Evolutionary conservation across 2,329 filamentous ascomycete genomes (phyloP).

Genomic region (Exutisphaerella laricina): DNA sequence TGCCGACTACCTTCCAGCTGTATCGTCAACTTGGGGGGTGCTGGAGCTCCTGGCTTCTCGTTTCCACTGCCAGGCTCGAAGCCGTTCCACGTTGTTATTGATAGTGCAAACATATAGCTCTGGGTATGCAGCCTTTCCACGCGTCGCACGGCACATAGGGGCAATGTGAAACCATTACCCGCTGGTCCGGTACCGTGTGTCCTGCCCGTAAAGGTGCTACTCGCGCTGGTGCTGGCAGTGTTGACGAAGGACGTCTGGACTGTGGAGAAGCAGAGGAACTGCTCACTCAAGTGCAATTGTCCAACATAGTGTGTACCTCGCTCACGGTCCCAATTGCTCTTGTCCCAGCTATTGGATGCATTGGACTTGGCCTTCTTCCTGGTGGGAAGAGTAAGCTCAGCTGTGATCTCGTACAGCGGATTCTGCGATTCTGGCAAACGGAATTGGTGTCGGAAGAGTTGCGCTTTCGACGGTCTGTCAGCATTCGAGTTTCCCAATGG

Average conservation of each 20-base stretch:
- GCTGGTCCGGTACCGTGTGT: slow-evolving; percentile 89
- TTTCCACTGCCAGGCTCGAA: slow-evolving; percentile 50
- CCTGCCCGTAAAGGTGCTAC: slow-evolving; percentile 82
- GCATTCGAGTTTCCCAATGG: slow-evolving; percentile 58
- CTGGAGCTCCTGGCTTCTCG: slow-evolving; percentile 43
- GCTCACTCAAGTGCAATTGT: slow-evolving; percentile 87
- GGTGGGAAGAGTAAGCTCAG: slow-evolving; percentile 81
- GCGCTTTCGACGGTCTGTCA: slow-evolving; percentile 84
- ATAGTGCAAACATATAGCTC: slow-evolving; percentile 84
- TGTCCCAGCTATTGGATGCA: slow-evolving; percentile 51
- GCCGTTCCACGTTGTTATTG: slow-evolving; percentile 90
- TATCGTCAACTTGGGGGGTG: slow-evolving; percentile 83
- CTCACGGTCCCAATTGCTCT: slow-evolving; percentile 58
- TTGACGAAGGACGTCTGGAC: slow-evolving; percentile 81
- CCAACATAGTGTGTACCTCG: slow-evolving; percentile 68
- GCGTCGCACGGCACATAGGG: slow-evolving; percentile 81
- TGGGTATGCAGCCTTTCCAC: slow-evolving; percentile 92
- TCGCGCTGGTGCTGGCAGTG: slow-evolving; percentile 70
- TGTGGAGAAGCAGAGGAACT: slow-evolving; percentile 94
- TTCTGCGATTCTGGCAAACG: slow-evolving; percentile 87
- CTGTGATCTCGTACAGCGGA: slow-evolving; percentile 91
- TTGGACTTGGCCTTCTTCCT: slow-evolving; percentile 43
- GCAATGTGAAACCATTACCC: slow-evolving; percentile 92
- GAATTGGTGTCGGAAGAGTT: slow-evolving; percentile 93
- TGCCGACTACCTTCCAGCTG: slow-evolving; percentile 84